Base-by-base conservation (phyloP, 495 filamentous ascomycete species). In the Melanomma pulvis-pyrius region DNA sequence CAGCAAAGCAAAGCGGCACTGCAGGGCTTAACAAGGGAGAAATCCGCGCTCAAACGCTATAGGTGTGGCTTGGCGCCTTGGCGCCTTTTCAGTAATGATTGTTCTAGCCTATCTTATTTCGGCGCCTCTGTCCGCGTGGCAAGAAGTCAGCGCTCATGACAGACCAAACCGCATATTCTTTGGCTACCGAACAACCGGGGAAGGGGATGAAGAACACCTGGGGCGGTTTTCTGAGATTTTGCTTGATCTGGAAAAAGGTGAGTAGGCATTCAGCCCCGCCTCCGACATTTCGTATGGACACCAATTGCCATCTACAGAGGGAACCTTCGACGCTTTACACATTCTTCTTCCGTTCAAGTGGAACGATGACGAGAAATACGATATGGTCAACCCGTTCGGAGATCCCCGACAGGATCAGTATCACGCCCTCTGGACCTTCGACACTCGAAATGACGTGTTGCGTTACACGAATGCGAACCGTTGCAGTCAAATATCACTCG, bases 371-470 rank as follows among this genome's bases (percentile, higher is more conserved):
- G 59, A 63, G 25, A 54, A 39, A 36, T 63, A 63, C 34, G 59
- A 63, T 48, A 53, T 24, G 48, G 47, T 63, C 17, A 53, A 54
- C 48, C 59, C 59, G 29, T 63, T 63, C 26, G 59, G 59, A 25
- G 59, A 63, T 63, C 9, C 46, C 28, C 59, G 59, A 9, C 26
- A 63, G 28, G 2, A 29, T 54, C 59, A 63, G 59, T 63, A 63
- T 32, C 59, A 63, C 46, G 46, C 59, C 59, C 59, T 63, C 59
- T 63, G 59, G 59, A 63, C 59, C 28, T 63, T 63, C 59, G 59
- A 63, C 59, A 63, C 48, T 26, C 59, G 34, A 53, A 63, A 53
- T 53, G 46, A 63, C 59, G 48, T 63, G 12, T 63, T 63, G 48
- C 59, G 59, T 30, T 54, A 63, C 50, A 63, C 59, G 21, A 63